Percentiles rank a stretch among this genome's conserved stretches.
Evolutionary conservation across 306 rosid genomes (phyloP).

Genomic region (Dryas octopetala): DNA sequence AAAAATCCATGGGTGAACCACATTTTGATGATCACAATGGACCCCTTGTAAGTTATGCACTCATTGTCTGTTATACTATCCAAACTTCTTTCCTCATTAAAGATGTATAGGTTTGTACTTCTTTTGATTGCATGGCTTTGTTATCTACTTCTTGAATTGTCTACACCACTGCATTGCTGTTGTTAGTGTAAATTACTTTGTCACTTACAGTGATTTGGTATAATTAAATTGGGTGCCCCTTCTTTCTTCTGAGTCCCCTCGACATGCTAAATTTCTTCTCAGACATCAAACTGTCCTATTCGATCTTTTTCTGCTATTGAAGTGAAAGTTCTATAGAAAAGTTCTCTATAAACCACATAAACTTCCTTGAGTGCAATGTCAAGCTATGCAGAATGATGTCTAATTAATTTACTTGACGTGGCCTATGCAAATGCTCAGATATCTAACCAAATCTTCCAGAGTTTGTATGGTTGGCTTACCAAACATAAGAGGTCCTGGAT

Average conservation of each 20-base stretch:
- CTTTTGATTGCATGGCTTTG: neutral
- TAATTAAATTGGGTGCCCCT: neutral
- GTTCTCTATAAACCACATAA: neutral
- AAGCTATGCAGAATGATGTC: neutral
- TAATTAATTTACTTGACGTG: neutral
- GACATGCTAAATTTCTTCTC: neutral
- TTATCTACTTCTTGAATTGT: neutral
- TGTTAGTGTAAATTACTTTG: neutral
- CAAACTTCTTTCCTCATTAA: neutral
- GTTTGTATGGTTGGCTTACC: neutral
- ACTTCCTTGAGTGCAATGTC: neutral
- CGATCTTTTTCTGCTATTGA: neutral
- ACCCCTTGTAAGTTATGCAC: neutral
- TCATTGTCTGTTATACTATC: neutral
- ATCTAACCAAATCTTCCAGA: neutral
- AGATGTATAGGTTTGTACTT: neutral
- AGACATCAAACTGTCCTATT: neutral
- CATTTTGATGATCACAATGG: constrained; percentile 26
- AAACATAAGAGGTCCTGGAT: neutral
- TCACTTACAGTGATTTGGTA: neutral
- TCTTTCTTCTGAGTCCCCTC: neutral
- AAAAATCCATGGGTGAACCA: constrained; percentile 39
- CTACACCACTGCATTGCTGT: neutral
- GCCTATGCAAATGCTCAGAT: neutral
- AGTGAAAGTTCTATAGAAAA: neutral